Conservation (phyloP, 108 stramenopile species). For the Nannochloropsis salina region DNA sequence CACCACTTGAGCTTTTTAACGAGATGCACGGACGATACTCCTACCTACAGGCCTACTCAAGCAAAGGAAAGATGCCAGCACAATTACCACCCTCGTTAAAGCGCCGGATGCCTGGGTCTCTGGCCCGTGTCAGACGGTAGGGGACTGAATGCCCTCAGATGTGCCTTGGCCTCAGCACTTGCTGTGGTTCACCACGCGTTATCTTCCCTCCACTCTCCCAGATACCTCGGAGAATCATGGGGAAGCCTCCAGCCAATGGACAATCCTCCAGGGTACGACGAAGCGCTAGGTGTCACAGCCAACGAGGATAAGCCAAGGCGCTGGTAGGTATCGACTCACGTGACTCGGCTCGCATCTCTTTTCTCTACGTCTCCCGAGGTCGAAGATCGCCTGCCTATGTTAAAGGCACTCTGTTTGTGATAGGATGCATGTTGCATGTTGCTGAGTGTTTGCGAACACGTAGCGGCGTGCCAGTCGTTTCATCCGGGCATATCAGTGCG, state of each 20-base stretch:
- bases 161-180: too few relatives aligned
- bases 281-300: background rate
- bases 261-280: background rate
- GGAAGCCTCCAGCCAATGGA: background rate
- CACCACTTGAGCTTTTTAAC: too few relatives aligned
- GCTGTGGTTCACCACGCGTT: too few relatives aligned
- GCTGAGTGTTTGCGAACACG: too few relatives aligned
- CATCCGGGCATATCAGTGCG: too few relatives aligned
- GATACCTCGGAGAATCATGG: background rate
- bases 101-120: background rate
- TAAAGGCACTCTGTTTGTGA: too few relatives aligned
- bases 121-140: background rate
- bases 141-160: background rate
- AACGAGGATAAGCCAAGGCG: background rate
- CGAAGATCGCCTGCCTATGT: too few relatives aligned
- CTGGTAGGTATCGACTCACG: background rate
- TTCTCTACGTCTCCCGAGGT: too few relatives aligned
- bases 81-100: background rate
- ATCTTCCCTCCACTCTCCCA: background rate
- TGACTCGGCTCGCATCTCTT: too few relatives aligned
- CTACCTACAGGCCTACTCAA: background rate
- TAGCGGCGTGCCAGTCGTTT: too few relatives aligned
- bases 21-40: too few relatives aligned
- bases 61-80: background rate
- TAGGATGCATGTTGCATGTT: too few relatives aligned